Conservation (phyloP, 148 eudicot species). For the Diospyros lotus region DNA sequence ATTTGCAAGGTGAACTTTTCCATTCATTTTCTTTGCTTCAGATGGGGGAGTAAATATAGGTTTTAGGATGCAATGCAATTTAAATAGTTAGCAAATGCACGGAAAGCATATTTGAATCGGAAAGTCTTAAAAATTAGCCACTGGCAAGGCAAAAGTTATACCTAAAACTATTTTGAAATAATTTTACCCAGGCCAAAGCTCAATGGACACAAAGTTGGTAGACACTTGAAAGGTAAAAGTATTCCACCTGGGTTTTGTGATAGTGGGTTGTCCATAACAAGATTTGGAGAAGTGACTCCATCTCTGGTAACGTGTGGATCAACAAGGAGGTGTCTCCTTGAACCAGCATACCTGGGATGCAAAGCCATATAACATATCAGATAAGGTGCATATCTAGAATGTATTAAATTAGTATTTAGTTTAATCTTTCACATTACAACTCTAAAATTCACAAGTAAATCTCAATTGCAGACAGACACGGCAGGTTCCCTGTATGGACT, state of each 20-base stretch:
- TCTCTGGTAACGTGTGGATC: slow-evolving; percentile 67
- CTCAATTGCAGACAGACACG: neutral
- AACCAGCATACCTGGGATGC: slow-evolving; percentile 63
- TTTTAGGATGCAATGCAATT: no score
- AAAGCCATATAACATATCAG: neutral
- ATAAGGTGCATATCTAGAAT: no score
- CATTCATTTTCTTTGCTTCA: neutral
- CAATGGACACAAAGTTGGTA: neutral
- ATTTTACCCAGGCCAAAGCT: neutral
- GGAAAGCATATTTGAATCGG: neutral
- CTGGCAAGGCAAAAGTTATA: neutral
- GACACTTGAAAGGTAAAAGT: neutral
- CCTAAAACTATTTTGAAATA: neutral
- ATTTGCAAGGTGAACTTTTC: neutral
- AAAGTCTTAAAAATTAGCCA: neutral
- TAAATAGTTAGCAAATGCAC: neutral
- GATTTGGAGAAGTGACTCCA: slow-evolving; percentile 57
- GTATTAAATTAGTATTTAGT: neutral
- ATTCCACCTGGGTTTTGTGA: slow-evolving; percentile 84
- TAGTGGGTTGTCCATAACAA: slow-evolving; percentile 76
- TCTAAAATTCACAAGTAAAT: slow-evolving; percentile 3
- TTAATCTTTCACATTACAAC: neutral
- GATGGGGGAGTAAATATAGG: neutral
- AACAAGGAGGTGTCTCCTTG: slow-evolving; percentile 71
- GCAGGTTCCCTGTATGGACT: no score